These are phyloP conservation scores for Ascodesmis nigricans DNA, from an alignment of 495 filamentous ascomycete species.

Conservation along the genomic window DNA sequence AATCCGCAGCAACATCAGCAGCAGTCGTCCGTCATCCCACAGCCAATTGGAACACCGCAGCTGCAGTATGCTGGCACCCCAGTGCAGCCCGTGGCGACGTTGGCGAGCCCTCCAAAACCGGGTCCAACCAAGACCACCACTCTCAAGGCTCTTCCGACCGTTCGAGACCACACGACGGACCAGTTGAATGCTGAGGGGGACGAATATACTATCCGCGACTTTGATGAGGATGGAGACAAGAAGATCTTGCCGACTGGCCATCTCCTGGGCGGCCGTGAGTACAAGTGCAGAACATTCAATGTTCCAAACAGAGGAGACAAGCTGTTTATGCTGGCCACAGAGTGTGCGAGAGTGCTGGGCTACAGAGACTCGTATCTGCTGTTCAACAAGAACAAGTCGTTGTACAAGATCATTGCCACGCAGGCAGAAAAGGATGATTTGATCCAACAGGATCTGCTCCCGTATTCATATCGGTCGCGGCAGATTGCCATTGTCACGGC, in stretches of 20 bases:
- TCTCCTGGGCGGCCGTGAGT: slow-evolving; percentile 61
- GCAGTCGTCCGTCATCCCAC: slow-evolving; percentile 28
- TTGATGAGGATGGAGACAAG: slow-evolving; percentile 76
- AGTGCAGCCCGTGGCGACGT: slow-evolving; percentile 40
- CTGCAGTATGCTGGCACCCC: slow-evolving; percentile 45
- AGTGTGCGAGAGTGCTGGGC: slow-evolving; percentile 82
- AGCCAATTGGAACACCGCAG: slow-evolving; percentile 53
- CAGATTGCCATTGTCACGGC: slow-evolving; percentile 98
- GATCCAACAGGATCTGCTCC: slow-evolving; percentile 81
- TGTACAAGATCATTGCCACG: slow-evolving; percentile 94
- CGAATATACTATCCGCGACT: slow-evolving; percentile 88
- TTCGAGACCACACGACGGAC: slow-evolving; percentile 92
- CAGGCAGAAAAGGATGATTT: slow-evolving; percentile 93
- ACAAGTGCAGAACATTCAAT: slow-evolving; percentile 78
- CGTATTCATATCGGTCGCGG: slow-evolving; percentile 91
- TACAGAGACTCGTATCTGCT: slow-evolving; percentile 95
- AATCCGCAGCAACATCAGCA: slow-evolving; percentile 27
- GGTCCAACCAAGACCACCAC: slow-evolving; percentile 79
- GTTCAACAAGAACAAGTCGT: slow-evolving; percentile 96
- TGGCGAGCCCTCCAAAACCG: slow-evolving; percentile 57
- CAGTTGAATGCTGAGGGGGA: slow-evolving; percentile 81
- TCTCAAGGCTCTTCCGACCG: slow-evolving; percentile 86
- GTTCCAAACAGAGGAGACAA: slow-evolving; percentile 81
- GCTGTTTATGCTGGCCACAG: slow-evolving; percentile 95
- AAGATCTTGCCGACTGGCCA: slow-evolving; percentile 75